phyloP scores from a whole-genome alignment of 2,329 filamentous ascomycete species.

The Paecilomyces fulvus region DNA sequence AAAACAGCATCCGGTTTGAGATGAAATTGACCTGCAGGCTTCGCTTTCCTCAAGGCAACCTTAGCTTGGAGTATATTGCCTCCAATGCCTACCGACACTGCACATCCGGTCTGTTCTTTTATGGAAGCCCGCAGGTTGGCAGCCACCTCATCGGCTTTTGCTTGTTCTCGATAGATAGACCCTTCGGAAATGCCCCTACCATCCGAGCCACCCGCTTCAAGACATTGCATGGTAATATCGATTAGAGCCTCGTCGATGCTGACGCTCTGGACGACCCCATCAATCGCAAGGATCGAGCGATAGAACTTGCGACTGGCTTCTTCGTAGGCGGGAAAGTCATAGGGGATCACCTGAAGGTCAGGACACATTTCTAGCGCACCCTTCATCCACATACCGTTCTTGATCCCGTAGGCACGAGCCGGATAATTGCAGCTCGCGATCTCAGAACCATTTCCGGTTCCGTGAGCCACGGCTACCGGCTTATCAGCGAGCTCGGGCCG shows the following conservation, averaged over 20 bases:
- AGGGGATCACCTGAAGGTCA: conserved; percentile 79
- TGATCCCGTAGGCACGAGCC: conserved; percentile 75
- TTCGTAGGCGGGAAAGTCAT: conserved; percentile 93
- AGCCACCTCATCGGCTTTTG: conserved; percentile 66
- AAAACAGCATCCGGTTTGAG: conserved; percentile 73
- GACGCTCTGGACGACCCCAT: conserved; percentile 85
- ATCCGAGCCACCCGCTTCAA: conserved; percentile 57
- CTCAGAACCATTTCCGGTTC: conserved; percentile 75
- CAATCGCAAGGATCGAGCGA: conserved; percentile 67
- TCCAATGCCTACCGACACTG: conserved; percentile 88
- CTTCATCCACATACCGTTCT: conserved; percentile 99
- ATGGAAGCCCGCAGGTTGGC: conserved; percentile 58
- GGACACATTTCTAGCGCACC: conserved; percentile 73
- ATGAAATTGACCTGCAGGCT: conserved; percentile 87
- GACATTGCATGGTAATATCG: conserved; percentile 66
- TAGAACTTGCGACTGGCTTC: conserved; percentile 85
- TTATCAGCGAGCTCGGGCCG: conserved; percentile 67
- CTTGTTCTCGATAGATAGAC: conserved; percentile 68
- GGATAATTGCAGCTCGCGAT: conserved; percentile 97
- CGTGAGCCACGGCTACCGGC: conserved; percentile 83
- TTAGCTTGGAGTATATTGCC: conserved; percentile 86
- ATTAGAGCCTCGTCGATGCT: conserved; percentile 93
- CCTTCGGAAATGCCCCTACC: conserved; percentile 58
- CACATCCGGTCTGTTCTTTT: conserved; percentile 67
- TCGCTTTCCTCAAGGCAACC: conserved; percentile 80